Evolutionary conservation across 2,329 filamentous ascomycete species (phyloP), one percentile per base, ranked within the genome.

Genomic region (Didymella sp.): DNA sequence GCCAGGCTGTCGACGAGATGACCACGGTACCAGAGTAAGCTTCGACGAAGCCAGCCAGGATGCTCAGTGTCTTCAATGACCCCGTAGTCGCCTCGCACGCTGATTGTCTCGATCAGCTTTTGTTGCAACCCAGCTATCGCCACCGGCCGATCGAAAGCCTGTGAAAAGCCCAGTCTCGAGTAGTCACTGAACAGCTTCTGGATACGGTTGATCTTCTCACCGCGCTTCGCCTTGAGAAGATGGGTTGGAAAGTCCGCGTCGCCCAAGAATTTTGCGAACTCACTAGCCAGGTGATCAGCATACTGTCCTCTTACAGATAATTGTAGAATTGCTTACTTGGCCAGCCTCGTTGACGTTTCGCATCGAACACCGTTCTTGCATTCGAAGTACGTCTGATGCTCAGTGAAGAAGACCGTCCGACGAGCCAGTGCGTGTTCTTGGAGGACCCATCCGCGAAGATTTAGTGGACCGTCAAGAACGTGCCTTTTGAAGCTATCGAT

Each of bases 101-200:
- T 7, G 6, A 76, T 63, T 0, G 62, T 60, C 0, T 21, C 21
- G 1, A 68, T 45, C 1, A 78, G 54, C 0, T 72, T 64, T 8
- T 66, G 66, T 38, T 77, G 66, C 0, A 78, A 61, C 0, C 73
- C 76, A 1, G 56, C 59, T 0, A 78, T 73, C 0, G 73, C 75
- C 1, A 72, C 27, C 0, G 74, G 69, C 0, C 74, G 66, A 41
- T 78, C 76, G 0, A 44, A 21, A 1, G 17, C 8, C 0, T 35
- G 35, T 0, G 67, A 60, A 22, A 75, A 65, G 0, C 42, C 59
- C 0, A 78, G 65, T 0, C 66, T 58, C 1, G 73, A 76, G 58
- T 77, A 78, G 4, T 63, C 48, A 22, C 52, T 21, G 58, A 71
- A 77, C 0, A 77, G 56, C 1, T 46, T 38, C 24, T 66, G 41